Conservation (phyloP, 1,284 basidiomycete species). For the Ustilago vetiveriae region DNA sequence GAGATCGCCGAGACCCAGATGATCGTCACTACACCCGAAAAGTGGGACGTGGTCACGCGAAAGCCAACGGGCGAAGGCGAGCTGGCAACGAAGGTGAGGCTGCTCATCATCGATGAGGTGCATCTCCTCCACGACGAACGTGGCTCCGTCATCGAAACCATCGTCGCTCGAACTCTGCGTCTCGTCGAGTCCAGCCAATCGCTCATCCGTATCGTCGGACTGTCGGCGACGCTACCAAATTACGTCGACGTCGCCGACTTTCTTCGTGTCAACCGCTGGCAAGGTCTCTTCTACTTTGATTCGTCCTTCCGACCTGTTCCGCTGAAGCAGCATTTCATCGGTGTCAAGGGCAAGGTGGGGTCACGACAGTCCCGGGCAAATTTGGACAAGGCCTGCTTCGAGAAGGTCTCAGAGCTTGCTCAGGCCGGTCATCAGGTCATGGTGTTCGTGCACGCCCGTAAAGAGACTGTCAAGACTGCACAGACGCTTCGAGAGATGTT, state of each 20-base stretch:
- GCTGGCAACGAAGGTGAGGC: constrained; percentile 82
- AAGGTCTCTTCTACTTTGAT: constrained; percentile 98
- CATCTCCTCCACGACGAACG: constrained; percentile 97
- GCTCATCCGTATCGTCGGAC: constrained; percentile 94
- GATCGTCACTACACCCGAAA: constrained; percentile 98
- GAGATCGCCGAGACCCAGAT: constrained; percentile 97
- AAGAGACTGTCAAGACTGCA: constrained; percentile 96
- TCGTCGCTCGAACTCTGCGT: constrained; percentile 92
- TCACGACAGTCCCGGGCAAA: constrained; percentile 81
- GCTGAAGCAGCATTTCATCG: constrained; percentile 96
- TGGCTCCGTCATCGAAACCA: constrained; percentile 97
- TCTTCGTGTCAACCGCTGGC: constrained; percentile 84
- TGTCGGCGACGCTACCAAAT: constrained; percentile 98
- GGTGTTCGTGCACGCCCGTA: constrained; percentile 98
- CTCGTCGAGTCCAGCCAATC: constrained; percentile 96
- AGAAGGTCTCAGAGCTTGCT: constrained; percentile 73
- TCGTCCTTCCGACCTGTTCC: constrained; percentile 96
- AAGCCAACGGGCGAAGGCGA: constrained; percentile 97
- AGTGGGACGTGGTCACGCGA: constrained; percentile 99
- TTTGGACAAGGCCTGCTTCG: constrained; percentile 87
- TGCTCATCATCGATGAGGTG: constrained; percentile 98
- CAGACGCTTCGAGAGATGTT: constrained; percentile 85
- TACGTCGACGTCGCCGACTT: constrained; percentile 98
- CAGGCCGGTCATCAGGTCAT: constrained; percentile 85
- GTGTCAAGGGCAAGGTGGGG: constrained; percentile 89